Base-by-base conservation (phyloP, 2,329 filamentous ascomycete genomes). In the Zelopaecilomyces penicillatus region DNA sequence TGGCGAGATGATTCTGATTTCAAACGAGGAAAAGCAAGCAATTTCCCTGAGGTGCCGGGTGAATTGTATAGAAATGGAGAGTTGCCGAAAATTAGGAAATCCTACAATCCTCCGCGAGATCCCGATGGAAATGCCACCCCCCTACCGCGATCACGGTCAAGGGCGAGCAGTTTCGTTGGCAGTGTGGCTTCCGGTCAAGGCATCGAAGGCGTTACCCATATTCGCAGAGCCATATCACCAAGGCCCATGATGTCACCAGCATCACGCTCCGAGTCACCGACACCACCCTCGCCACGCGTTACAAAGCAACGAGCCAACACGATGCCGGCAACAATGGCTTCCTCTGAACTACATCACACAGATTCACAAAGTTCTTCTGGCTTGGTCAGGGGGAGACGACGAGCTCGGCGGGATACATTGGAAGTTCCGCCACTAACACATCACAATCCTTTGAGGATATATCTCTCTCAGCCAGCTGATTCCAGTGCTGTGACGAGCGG, bases 1-100 rank as follows among this genome's bases (percentile, higher is more conserved):
- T 65, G 63, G 6, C 70, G 71, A 44, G 70, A 78, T 43, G 66
- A 72, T 30, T 67, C 67, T 0, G 67, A 67, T 2, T 78, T 77
- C 52, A 67, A 66, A 39, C 60, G 58, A 4, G 68, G 71, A 12
- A 62, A 61, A 37, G 70, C 72, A 4, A 56, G 60, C n/a, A 63
- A 67, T n/a, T 82, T 71, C 39, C 78, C 78, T 0, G 68, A 73
- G 43, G 64, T 78, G 0, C 78, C 78, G 0, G 78, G 75, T 2
- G 77, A 82, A 50, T 10, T 8, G 5, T 34, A 41, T 33, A 44
- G 45, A 19, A 52, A 51, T 29, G 4, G 28, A 1, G 52, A 56
- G 1, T 54, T 78, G 1, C 42, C 48, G 12, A 51, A 61, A 4
- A 67, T 71, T 28, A 64, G 60, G 38, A 59, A 65, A 30, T 53